Percentiles rank a stretch among this genome's conserved stretches.
These are phyloP conservation scores for Nicotiana undulata DNA, from an alignment of 257 asterid genomes.

Conservation along the genomic window DNA sequence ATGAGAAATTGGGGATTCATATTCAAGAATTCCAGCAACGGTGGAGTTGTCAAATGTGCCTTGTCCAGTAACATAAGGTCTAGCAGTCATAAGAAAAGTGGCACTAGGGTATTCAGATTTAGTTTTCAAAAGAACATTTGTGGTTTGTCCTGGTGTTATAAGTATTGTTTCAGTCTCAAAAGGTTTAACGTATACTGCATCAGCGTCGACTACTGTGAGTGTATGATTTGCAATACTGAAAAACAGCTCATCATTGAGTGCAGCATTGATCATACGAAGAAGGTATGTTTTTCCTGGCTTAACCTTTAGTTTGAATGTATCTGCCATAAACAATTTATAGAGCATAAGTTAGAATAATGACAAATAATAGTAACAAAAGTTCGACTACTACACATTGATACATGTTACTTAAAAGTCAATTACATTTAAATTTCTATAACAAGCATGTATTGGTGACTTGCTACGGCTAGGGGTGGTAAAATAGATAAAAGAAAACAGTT, in stretches of 20 bases:
- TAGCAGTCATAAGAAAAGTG: slow-evolving; percentile 36
- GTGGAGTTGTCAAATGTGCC: slow-evolving; percentile 54
- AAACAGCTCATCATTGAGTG: neutral
- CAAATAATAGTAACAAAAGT: too few relatives aligned
- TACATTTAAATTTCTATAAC: too few relatives aligned
- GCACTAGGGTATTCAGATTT: slow-evolving; percentile 30
- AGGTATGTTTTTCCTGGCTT: slow-evolving; percentile 52
- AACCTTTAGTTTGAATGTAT: slow-evolving; percentile 43
- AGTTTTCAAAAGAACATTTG: neutral
- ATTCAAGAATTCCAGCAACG: slow-evolving; percentile 40
- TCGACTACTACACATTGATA: too few relatives aligned
- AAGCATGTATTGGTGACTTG: too few relatives aligned
- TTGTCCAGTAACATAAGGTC: slow-evolving; percentile 44
- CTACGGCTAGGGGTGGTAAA: too few relatives aligned
- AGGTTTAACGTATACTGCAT: slow-evolving; percentile 44
- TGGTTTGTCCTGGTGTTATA: slow-evolving; percentile 51
- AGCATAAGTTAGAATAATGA: too few relatives aligned
- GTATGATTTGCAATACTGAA: slow-evolving; percentile 44
- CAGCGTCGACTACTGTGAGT: slow-evolving; percentile 36
- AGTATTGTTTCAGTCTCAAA: slow-evolving; percentile 34
- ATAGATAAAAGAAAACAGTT: too few relatives aligned
- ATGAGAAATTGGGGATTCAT: slow-evolving; percentile 16
- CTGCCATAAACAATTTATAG: too few relatives aligned
- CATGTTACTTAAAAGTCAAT: too few relatives aligned
- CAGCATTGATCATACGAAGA: slow-evolving; percentile 36